These are phyloP conservation scores for Naganishia albida DNA, from an alignment of 1,284 basidiomycete species.

Conservation along the genomic window DNA sequence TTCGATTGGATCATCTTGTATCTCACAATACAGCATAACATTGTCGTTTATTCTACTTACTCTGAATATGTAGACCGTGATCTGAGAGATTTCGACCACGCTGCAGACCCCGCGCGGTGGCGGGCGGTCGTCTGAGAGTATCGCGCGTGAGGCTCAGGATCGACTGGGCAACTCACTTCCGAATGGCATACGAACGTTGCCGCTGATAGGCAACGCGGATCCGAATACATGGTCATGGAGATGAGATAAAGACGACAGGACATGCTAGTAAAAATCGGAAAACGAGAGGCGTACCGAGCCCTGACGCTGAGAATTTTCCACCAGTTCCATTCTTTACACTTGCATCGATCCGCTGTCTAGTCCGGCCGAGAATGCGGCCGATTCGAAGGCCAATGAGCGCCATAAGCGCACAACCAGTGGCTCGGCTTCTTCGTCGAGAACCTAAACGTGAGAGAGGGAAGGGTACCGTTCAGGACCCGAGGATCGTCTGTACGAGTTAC, in stretches of 20 bases:
- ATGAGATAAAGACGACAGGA: constrained; percentile 2
- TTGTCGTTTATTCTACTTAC: not conserved
- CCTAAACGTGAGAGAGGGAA: constrained; percentile 57
- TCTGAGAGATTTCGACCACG: too few species aligned
- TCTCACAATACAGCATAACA: constrained; percentile 10
- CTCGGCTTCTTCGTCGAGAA: constrained; percentile 80
- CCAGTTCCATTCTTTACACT: not conserved
- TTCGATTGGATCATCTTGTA: constrained; percentile 19
- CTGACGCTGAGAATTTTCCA: not conserved
- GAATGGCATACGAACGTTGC: not conserved
- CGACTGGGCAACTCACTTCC: constrained; percentile 19
- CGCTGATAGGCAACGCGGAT: not conserved
- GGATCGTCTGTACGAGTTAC: constrained; percentile 2
- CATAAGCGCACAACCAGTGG: constrained; percentile 74
- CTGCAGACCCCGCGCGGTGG: not conserved
- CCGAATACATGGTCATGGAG: constrained; percentile 19
- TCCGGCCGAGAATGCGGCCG: constrained; percentile 39
- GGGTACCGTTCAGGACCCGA: not conserved
- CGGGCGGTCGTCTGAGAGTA: not conserved
- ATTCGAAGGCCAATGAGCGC: constrained; percentile 83
- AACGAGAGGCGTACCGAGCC: constrained; percentile 26
- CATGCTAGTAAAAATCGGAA: constrained; percentile 18
- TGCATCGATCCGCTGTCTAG: constrained; percentile 28
- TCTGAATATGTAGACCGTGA: not conserved
- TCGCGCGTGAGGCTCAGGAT: not conserved